Percentiles rank a stretch among this genome's conserved stretches.
Conservation (phyloP, 345 rosid genomes). For the Microthlaspi erraticum region DNA sequence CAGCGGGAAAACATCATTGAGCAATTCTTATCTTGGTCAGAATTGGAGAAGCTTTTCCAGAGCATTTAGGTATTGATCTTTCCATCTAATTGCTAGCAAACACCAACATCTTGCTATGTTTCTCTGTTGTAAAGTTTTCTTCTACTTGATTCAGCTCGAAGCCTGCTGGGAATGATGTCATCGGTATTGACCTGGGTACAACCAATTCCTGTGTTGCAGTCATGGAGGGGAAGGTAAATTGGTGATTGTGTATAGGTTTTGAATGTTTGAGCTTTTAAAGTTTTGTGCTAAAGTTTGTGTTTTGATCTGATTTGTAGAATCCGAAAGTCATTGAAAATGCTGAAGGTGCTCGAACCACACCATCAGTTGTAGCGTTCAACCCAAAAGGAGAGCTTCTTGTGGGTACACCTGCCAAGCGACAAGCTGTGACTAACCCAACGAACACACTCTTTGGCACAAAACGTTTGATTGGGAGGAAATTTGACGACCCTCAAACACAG, state of each 20-base stretch:
- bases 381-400: slow-evolving; percentile 78
- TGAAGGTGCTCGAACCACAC: slow-evolving; percentile 93
- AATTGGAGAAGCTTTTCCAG: slow-evolving; percentile 61
- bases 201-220: slow-evolving; percentile 97
- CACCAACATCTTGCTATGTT: slow-evolving; percentile 5
- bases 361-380: slow-evolving; percentile 87
- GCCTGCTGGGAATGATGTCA: slow-evolving; percentile 84
- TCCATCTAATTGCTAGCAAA: neutral
- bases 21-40: slow-evolving; percentile 48
- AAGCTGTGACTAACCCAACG: slow-evolving; percentile 88
- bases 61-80: slow-evolving; percentile 71
- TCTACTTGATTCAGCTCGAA: slow-evolving; percentile 56
- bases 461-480: slow-evolving; percentile 81
- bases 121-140: neutral
- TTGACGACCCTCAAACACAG: slow-evolving; percentile 76
- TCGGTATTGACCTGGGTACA: slow-evolving; percentile 97
- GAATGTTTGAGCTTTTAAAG: neutral
- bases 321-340: slow-evolving; percentile 91
- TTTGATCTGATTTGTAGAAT: slow-evolving; percentile 47
- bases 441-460: slow-evolving; percentile 83
- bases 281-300: slow-evolving; percentile 8
- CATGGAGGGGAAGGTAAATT: slow-evolving; percentile 95
- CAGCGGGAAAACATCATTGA: slow-evolving; percentile 57
- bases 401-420: slow-evolving; percentile 93
- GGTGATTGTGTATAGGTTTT: neutral